Evolutionary conservation across 2,329 filamentous ascomycete species (phyloP), one percentile per base, ranked within the genome.

Genomic region (Emmonsia crescens): DNA sequence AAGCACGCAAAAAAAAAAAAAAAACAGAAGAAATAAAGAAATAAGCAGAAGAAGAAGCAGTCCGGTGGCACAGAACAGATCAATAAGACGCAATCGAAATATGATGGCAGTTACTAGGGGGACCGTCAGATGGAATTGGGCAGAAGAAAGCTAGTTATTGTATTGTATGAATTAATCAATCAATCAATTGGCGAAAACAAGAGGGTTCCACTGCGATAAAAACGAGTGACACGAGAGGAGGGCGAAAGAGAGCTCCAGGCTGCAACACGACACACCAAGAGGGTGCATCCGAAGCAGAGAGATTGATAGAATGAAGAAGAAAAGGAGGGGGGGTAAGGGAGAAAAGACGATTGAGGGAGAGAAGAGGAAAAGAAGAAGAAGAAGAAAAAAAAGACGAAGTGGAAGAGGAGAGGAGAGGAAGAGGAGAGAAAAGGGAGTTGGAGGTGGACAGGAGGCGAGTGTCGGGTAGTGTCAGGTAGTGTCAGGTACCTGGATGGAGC

Each of bases 311-410:
- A 42, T 12, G n/a, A 24, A 19, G 21, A n/a, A 55, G 8, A 27
- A 40, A 5, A 57, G 31, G 38, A 57, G 38, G 12, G 38, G 33
- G 16, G 36, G 14, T 14, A 24, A 44, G 24, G 40, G 29, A 3
- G 19, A n/a, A 60, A 63, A 59, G 60, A 63, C 59, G 59, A 63
- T 51, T 58, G 62, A 61, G 56, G 63, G 65, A 63, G 61, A 61
- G 55, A 61, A 61, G 57, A 64, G 62, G 63, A 66, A 63, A 61
- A 62, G 60, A 64, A 61, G n/a, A 29, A 29, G 51, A 51, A 33
- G 33, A 55, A 44, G 46, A 40, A 57, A 21, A 19, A 46, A 57
- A 38, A 10, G 52, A 55, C 16, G 61, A 4, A 46, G 38, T 24
- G 48, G 40, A 40, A 36, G 14, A n/a, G 51, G n/a, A 3, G 19